Base-by-base conservation (phyloP, 768 basidiomycete species). In the Amanita thiersii region DNA sequence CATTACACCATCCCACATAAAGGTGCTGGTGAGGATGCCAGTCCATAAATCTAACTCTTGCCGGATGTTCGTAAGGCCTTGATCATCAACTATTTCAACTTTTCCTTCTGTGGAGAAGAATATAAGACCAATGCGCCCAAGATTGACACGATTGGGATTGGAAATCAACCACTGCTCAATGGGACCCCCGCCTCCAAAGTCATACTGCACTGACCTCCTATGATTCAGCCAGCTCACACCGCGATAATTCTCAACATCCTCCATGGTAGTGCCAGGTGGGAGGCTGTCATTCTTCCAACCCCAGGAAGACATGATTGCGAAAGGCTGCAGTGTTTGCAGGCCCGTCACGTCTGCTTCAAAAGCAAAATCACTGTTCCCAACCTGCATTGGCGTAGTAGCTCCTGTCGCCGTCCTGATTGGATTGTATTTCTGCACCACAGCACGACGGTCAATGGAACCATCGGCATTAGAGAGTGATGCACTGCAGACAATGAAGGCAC, bases 331-430 rank as follows among this genome's bases (percentile, higher is more conserved):
- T 0, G 75, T 77, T 53, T 79, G 77, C 11, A 79, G 63, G 8
- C 74, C 72, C 1, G 76, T 76, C 15, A 77, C 56, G 53, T 78
- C 77, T 5, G 71, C 69, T 15, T 73, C 73, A 47, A 79, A 78
- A 12, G 74, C 75, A 46, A 79, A 77, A 54, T 76, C 72, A 11
- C 77, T 75, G 53, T 78, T 79, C 10, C 77, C 77, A 37, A 77
- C 62, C 54, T 77, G 77, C 64, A 77, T 68, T 4, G 75, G 75
- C 9, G 74, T 76, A 24, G 56, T 58, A 17, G 50, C 35, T 49
- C 58, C 67, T 6, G 72, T 73, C 5, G 67, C 66, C 55, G 63
- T 69, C 10, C 74, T 68, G 4, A 56, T 58, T 1, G 75, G 75
- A 54, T 74, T 75, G 60, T 68, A 77, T 11, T 62, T 59, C 8